Conservation (phyloP, 345 rosid species). For the Abelmoschus esculentus region DNA sequence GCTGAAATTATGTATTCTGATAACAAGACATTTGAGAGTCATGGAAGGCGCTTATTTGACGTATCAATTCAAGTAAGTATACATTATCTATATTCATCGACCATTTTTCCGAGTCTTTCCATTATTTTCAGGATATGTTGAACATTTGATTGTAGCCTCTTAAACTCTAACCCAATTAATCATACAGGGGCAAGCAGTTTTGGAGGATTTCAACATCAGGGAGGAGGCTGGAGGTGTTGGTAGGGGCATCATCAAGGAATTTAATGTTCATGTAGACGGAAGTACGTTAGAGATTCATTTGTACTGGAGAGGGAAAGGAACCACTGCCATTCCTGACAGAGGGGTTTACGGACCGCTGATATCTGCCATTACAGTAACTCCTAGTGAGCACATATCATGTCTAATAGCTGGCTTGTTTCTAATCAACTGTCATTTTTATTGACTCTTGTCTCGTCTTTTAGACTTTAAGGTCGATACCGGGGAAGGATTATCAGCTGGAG, state of each 20-base stretch:
- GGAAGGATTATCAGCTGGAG: constrained; percentile 51
- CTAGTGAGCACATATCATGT: constrained; percentile 40
- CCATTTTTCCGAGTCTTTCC: not conserved
- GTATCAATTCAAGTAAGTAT: constrained; percentile 63
- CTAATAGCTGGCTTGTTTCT: not conserved
- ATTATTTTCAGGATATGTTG: not conserved
- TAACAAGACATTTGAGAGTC: constrained; percentile 43
- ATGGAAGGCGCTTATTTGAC: constrained; percentile 65
- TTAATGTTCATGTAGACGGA: constrained; percentile 36
- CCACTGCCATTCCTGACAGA: constrained; percentile 30
- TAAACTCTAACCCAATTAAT: not conserved
- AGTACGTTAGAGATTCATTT: constrained; percentile 70
- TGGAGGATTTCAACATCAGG: constrained; percentile 52
- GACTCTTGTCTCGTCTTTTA: constrained; percentile 16
- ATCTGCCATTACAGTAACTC: constrained; percentile 64
- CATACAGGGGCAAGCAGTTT: constrained; percentile 48
- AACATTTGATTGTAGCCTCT: not conserved
- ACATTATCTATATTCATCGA: not conserved
- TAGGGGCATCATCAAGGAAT: constrained; percentile 18
- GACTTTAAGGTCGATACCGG: constrained; percentile 55
- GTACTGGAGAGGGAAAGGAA: constrained; percentile 79
- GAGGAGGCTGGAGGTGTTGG: constrained; percentile 72
- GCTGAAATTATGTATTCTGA: constrained; percentile 71
- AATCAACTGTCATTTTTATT: not conserved
- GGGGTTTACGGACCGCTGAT: constrained; percentile 76